phyloP scores from a whole-genome alignment of 208 protist genomes.

The Trypanosoma cruzi region DNA sequence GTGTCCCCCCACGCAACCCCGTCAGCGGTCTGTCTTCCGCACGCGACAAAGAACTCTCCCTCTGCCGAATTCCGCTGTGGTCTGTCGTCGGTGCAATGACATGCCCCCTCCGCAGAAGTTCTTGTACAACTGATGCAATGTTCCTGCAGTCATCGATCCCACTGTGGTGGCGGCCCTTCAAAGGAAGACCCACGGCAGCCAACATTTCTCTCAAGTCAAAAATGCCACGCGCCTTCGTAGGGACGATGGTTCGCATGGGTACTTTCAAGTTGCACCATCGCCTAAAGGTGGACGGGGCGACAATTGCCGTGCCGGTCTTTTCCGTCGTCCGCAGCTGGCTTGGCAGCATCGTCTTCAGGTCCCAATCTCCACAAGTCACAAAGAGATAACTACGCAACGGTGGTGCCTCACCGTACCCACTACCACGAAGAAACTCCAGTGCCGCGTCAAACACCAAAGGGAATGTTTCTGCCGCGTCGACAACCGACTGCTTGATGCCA shows the following conservation, averaged over 20 bases:
- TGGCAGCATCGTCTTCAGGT: conserved; percentile 88
- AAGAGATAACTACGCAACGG: conserved; percentile 73
- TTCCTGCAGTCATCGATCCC: conserved; percentile 95
- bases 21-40: too few species aligned
- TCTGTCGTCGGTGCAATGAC: conserved; percentile 42
- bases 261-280: conserved; percentile 94
- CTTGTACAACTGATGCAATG: conserved; percentile 77
- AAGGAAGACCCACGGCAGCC: conserved; percentile 42
- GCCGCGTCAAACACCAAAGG: conserved; percentile 60
- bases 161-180: conserved; percentile 89
- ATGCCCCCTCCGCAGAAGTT: conserved; percentile 47
- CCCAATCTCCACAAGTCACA: conserved; percentile 96
- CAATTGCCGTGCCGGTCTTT: conserved; percentile 22
- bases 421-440: conserved; percentile 48
- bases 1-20: too few species aligned
- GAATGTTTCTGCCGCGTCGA: conserved; percentile 63
- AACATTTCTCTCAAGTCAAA: conserved; percentile 80
- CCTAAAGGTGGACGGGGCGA: conserved; percentile 36
- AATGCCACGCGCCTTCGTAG: neutral
- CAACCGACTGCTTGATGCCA: conserved; percentile 78
- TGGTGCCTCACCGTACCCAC: conserved; percentile 50
- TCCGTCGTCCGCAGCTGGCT: conserved; percentile 43
- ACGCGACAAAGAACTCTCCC: neutral
- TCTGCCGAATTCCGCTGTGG: conserved; percentile 14
- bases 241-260: conserved; percentile 40